Evolutionary conservation across 1,284 basidiomycete species (phyloP).

Genomic region (Wallemia ichthyophaga): DNA sequence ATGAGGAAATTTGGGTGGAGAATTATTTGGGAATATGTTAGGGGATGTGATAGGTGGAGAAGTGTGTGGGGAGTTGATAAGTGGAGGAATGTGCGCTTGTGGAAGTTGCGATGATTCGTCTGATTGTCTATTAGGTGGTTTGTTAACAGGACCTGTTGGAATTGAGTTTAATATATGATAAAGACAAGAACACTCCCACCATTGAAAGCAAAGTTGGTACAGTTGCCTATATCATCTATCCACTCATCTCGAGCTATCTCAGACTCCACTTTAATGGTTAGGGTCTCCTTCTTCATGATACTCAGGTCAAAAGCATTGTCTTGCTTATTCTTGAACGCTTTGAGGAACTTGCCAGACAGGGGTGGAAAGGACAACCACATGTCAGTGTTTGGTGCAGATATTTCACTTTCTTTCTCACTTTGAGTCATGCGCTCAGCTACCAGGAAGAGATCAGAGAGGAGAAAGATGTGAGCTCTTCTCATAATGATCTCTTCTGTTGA

Average conservation of each 20-base stretch:
- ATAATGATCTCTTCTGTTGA: slow-evolving; percentile 44
- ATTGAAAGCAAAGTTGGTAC: slow-evolving; percentile 44
- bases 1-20: background rate
- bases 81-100: background rate
- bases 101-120: background rate
- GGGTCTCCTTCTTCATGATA: slow-evolving; percentile 64
- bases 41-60: background rate
- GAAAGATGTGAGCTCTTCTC: slow-evolving; percentile 47
- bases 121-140: background rate
- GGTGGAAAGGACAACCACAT: slow-evolving; percentile 91
- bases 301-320: slow-evolving; percentile 42
- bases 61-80: background rate
- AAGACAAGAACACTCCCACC: slow-evolving; percentile 21
- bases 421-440: slow-evolving; percentile 51
- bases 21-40: too few relatives aligned
- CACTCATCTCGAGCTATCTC: slow-evolving; percentile 32
- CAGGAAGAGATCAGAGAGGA: slow-evolving; percentile 74
- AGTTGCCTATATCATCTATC: slow-evolving; percentile 45
- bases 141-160: background rate
- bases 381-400: slow-evolving; percentile 30
- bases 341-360: slow-evolving; percentile 70
- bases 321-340: slow-evolving; percentile 28
- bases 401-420: slow-evolving; percentile 23
- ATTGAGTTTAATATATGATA: background rate
- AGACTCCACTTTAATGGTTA: slow-evolving; percentile 37